Conservation (phyloP, 192 early-diverging fungal genomes). For the Coemansia sp. region DNA sequence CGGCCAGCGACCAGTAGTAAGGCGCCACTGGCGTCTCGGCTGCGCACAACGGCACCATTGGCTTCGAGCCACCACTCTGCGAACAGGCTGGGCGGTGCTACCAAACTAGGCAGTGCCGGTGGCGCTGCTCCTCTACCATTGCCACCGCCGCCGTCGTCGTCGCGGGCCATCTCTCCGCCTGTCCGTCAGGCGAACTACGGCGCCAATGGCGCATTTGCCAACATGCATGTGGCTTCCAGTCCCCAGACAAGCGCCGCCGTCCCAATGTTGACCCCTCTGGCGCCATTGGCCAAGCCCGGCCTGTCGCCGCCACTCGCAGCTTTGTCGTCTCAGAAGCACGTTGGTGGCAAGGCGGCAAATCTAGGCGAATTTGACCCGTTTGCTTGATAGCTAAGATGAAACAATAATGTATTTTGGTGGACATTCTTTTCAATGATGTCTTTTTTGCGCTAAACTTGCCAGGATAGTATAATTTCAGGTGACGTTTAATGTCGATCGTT, state of each 20-base stretch:
- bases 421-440: no score
- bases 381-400: constrained; percentile 14
- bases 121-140: neutral
- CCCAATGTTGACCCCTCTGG: neutral
- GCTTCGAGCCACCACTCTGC: neutral
- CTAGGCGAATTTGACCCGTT: constrained; percentile 50
- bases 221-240: neutral
- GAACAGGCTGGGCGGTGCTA: constrained; percentile 8
- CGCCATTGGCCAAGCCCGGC: constrained; percentile 1
- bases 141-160: constrained; percentile 2
- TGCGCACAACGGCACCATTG: constrained; percentile 9
- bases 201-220: neutral
- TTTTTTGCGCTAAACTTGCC: no score
- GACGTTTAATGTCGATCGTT: neutral
- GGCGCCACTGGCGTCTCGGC: neutral
- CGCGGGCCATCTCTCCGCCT: neutral
- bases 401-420: no score
- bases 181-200: neutral
- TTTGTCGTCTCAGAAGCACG: constrained; percentile 19
- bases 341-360: constrained; percentile 34
- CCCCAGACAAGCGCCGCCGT: neutral
- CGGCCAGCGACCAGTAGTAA: neutral
- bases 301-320: neutral
- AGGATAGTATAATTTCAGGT: no score
- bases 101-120: neutral